Conservation (phyloP, 495 filamentous ascomycete species). For the Rusavskia elegans region DNA sequence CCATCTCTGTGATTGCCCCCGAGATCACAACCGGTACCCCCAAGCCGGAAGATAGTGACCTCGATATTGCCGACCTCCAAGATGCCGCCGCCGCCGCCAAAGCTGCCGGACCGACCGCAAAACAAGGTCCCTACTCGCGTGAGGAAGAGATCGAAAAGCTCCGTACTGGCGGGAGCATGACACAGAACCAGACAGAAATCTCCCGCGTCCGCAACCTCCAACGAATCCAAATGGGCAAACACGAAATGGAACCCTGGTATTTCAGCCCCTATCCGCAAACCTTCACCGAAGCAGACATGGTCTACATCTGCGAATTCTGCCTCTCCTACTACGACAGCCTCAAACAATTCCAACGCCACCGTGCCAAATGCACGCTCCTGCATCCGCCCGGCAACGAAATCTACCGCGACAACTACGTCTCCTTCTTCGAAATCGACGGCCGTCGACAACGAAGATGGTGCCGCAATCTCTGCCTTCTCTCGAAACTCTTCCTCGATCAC, state of each 20-base stretch:
- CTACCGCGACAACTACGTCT: constrained; percentile 85
- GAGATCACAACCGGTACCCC: constrained; percentile 34
- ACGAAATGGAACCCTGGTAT: constrained; percentile 93
- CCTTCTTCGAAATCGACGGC: constrained; percentile 96
- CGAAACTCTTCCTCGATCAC: constrained; percentile 94
- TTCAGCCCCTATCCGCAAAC: constrained; percentile 90
- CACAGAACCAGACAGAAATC: constrained; percentile 93
- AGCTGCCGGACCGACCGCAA: constrained; percentile 22
- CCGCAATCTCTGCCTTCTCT: constrained; percentile 83
- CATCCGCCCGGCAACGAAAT: constrained; percentile 97
- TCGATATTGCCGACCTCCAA: constrained; percentile 40
- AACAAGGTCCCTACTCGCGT: constrained; percentile 45
- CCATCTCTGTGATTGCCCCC: constrained; percentile 32
- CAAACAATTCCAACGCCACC: constrained; percentile 68
- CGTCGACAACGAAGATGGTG: constrained; percentile 93
- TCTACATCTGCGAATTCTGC: constrained; percentile 97
- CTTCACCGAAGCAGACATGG: constrained; percentile 69
- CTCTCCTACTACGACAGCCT: constrained; percentile 72
- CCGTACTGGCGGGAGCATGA: constrained; percentile 89
- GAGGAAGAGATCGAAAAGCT: constrained; percentile 94
- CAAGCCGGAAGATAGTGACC: constrained; percentile 41
- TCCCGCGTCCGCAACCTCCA: constrained; percentile 89
- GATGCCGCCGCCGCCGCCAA: constrained; percentile 40
- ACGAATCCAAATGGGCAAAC: constrained; percentile 81
- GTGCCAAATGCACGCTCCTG: constrained; percentile 75